Conservation (phyloP, 805 yeast genomes). For the Wickerhamomyces chambardii region DNA sequence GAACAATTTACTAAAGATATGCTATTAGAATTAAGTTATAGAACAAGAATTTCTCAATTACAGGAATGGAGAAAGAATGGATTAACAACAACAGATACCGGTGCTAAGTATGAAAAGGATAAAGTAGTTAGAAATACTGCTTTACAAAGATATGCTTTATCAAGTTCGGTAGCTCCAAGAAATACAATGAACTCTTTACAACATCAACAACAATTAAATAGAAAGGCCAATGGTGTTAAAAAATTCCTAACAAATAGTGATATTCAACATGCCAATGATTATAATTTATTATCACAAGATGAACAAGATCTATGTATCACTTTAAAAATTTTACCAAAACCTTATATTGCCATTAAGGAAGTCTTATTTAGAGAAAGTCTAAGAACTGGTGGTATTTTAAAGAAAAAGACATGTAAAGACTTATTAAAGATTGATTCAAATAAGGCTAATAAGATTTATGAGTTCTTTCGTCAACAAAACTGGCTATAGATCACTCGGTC, state of each 20-base stretch:
- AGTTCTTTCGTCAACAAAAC: slow-evolving; percentile 85
- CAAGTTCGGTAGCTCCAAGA: slow-evolving; percentile 19
- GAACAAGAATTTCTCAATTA: slow-evolving; percentile 77
- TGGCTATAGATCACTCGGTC: too few relatives aligned
- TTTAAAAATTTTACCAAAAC: slow-evolving; percentile 82
- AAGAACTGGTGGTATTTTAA: slow-evolving; percentile 75
- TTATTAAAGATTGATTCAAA: slow-evolving; percentile 75
- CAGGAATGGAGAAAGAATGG: slow-evolving; percentile 95
- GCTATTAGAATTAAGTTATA: slow-evolving; percentile 65
- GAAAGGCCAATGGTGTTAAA: slow-evolving; percentile 10
- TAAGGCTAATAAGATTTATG: slow-evolving; percentile 83
- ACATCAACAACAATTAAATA: slow-evolving; percentile 15
- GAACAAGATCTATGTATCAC: slow-evolving; percentile 83
- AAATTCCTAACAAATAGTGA: slow-evolving; percentile 49
- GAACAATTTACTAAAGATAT: slow-evolving; percentile 66
- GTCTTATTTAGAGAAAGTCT: slow-evolving; percentile 80
- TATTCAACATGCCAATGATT: slow-evolving; percentile 73
- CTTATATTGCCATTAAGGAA: slow-evolving; percentile 89
- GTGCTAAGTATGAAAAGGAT: slow-evolving; percentile 82
- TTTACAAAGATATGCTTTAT: slow-evolving; percentile 40
- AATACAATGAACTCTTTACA: slow-evolving; percentile 22
- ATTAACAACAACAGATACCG: slow-evolving; percentile 73
- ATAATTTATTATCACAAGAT: slow-evolving; percentile 72
- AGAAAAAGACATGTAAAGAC: slow-evolving; percentile 81
- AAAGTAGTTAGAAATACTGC: slow-evolving; percentile 59